Conservation (phyloP, 2,329 filamentous ascomycete genomes). For the Ophiognomonia clavigignenti-juglandacearum region DNA sequence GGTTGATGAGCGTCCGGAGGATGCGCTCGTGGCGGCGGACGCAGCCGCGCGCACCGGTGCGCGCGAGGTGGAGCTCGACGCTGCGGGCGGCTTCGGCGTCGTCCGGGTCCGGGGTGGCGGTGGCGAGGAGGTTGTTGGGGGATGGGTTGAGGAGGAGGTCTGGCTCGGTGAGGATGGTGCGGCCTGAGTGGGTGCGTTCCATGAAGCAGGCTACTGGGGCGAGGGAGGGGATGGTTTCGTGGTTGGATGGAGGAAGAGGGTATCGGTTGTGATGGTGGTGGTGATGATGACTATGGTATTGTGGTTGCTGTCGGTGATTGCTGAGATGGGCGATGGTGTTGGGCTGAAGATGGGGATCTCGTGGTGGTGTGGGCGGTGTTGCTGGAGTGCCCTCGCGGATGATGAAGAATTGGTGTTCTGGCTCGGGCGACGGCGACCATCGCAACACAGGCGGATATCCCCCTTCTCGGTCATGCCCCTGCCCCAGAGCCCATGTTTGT, state of each 20-base stretch:
- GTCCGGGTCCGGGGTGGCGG: conserved; percentile 33
- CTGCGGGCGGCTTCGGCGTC: conserved; percentile 44
- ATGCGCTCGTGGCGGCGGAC: conserved; percentile 51
- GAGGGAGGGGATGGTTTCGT: conserved; percentile 2
- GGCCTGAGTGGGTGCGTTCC: conserved; percentile 46
- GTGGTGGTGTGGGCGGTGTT: neutral
- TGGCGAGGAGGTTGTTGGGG: conserved; percentile 1
- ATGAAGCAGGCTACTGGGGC: conserved; percentile 24
- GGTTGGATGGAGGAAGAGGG: neutral
- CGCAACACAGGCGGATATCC: conserved; percentile 8
- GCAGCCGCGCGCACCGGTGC: conserved; percentile 34
- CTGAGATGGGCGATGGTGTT: no score
- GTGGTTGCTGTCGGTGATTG: neutral
- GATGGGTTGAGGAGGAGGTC: conserved; percentile 21
- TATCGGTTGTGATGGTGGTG: no score
- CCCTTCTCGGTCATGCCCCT: conserved; percentile 7
- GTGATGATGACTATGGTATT: conserved; percentile 18
- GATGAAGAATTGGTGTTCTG: conserved; percentile 24
- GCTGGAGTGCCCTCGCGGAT: conserved; percentile 24
- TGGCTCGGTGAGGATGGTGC: conserved; percentile 40
- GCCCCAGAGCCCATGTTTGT: conserved; percentile 4
- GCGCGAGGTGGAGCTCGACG: conserved; percentile 44
- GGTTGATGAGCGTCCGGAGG: conserved; percentile 52
- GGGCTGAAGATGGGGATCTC: neutral
- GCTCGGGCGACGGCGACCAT: conserved; percentile 9